phyloP scores from a whole-genome alignment of 1,139 yeast genomes.

The Candida albicans region DNA sequence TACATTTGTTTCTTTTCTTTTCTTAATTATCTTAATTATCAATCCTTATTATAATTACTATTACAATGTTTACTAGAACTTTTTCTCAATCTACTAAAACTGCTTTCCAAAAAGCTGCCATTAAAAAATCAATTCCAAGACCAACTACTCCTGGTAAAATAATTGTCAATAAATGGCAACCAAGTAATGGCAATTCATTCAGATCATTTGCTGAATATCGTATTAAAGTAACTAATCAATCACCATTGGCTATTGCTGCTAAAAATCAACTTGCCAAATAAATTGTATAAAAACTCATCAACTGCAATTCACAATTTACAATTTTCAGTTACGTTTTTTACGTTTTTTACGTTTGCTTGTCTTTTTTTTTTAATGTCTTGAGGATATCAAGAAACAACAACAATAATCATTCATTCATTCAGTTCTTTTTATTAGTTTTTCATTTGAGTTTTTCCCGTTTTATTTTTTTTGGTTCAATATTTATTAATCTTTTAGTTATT shows the following conservation, averaged over 20 bases:
- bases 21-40: not conserved
- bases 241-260: constrained; percentile 36
- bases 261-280: not conserved
- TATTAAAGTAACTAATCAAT: constrained; percentile 49
- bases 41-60: not conserved
- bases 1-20: not conserved
- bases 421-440: too few relatives aligned
- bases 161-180: constrained; percentile 30
- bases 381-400: too few relatives aligned
- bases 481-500: too few relatives aligned
- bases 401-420: too few relatives aligned
- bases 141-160: constrained; percentile 1
- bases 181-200: constrained; percentile 42
- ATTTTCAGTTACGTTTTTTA: too few relatives aligned
- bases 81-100: constrained; percentile 11
- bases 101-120: constrained; percentile 10
- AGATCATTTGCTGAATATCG: constrained; percentile 59
- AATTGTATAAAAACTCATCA: too few relatives aligned
- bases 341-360: too few relatives aligned
- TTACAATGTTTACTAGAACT: constrained; percentile 10
- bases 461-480: too few relatives aligned
- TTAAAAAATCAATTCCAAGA: constrained; percentile 11
- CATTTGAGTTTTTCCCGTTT: too few relatives aligned
- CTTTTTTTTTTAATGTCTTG: too few relatives aligned
- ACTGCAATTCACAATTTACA: too few relatives aligned